A percentile compares a stretch with the other conserved stretches of the same genome.
phyloP scores from a whole-genome alignment of 1,139 yeast genomes.

The Protomyces macrosporus region DNA sequence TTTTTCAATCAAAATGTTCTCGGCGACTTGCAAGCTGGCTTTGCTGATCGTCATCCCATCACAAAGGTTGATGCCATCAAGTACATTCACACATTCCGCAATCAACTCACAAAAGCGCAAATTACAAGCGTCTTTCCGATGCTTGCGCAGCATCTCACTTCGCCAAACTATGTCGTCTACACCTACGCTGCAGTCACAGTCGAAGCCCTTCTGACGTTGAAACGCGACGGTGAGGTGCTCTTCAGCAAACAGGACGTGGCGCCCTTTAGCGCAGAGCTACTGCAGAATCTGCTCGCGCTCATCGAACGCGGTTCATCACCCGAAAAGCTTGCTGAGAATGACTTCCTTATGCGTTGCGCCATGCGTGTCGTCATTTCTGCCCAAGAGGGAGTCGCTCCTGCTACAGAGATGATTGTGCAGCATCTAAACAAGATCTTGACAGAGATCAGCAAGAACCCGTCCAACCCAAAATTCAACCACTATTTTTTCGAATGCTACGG shows the following conservation, averaged over 20 bases:
- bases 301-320: slow-evolving; percentile 65
- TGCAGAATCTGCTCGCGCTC: slow-evolving; percentile 61
- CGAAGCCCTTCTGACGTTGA: slow-evolving; percentile 77
- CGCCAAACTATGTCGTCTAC: slow-evolving; percentile 71
- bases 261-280: slow-evolving; percentile 50
- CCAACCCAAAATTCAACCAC: slow-evolving; percentile 90
- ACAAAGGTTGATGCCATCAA: slow-evolving; percentile 88
- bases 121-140: slow-evolving; percentile 74
- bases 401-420: slow-evolving; percentile 34
- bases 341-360: slow-evolving; percentile 70
- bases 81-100: slow-evolving; percentile 82
- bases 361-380: slow-evolving; percentile 77
- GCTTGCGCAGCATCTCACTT: slow-evolving; percentile 60
- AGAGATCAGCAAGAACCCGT: slow-evolving; percentile 78
- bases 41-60: slow-evolving; percentile 55
- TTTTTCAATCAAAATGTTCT: slow-evolving; percentile 80
- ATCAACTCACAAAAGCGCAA: slow-evolving; percentile 79
- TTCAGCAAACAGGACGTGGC: slow-evolving; percentile 70
- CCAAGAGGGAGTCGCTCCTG: slow-evolving; percentile 55
- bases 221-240: slow-evolving; percentile 49
- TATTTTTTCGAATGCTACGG: slow-evolving; percentile 85
- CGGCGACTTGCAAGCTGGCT: slow-evolving; percentile 58
- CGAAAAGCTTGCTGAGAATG: slow-evolving; percentile 91
- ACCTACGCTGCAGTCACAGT: slow-evolving; percentile 92
- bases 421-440: slow-evolving; percentile 66